Conservation (phyloP, 78 protist genomes). For the Acrasis kona region DNA sequence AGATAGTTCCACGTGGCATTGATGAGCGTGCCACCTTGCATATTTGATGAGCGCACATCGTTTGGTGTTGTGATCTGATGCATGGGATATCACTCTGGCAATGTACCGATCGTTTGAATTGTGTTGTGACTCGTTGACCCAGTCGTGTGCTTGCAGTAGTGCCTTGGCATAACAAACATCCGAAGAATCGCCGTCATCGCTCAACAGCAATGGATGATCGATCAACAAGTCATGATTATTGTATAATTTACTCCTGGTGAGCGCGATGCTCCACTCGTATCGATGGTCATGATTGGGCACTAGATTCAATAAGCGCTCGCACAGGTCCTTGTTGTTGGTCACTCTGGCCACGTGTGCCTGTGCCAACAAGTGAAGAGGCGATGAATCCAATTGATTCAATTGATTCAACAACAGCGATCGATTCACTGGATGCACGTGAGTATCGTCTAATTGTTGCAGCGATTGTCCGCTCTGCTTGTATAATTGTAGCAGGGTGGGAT, state of each 20-base stretch:
- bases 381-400: slow-evolving; percentile 1
- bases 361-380: no score
- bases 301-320: neutral
- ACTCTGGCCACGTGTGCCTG: neutral
- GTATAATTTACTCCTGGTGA: neutral
- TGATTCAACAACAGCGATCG: neutral
- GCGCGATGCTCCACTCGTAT: neutral
- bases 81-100: no score
- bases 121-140: no score
- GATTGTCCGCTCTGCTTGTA: neutral
- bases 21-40: no score
- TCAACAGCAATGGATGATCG: neutral
- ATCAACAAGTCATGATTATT: neutral
- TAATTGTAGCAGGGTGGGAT: neutral
- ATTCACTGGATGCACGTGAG: neutral
- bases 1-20: no score
- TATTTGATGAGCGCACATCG: no score
- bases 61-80: no score
- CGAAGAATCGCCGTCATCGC: no score
- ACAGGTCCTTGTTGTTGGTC: neutral
- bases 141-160: no score
- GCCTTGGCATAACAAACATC: no score
- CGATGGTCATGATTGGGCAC: neutral
- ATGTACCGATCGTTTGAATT: no score
- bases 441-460: neutral